These are phyloP conservation scores for Nectriaceae sp. DNA, from an alignment of 2,329 filamentous ascomycete genomes.

Conservation along the genomic window DNA sequence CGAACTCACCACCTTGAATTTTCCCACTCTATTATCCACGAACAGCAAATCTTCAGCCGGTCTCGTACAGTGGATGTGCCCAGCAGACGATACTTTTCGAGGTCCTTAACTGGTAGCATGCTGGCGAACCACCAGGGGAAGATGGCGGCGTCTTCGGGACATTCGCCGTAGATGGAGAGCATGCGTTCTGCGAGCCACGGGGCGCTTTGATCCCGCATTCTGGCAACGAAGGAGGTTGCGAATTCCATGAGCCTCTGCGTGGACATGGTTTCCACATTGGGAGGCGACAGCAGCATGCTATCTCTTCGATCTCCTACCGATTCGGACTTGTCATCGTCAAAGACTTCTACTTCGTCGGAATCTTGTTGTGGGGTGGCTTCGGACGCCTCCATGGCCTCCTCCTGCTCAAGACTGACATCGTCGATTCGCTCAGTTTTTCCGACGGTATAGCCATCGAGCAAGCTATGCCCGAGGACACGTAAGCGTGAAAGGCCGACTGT, in stretches of 20 bases:
- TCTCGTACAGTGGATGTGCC: constrained; percentile 75
- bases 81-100: constrained; percentile 78
- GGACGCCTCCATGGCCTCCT: constrained; percentile 72
- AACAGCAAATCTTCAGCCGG: constrained; percentile 78
- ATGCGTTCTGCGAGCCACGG: constrained; percentile 76
- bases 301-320: constrained; percentile 2
- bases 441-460: constrained; percentile 75
- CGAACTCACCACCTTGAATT: constrained; percentile 67
- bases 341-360: neutral
- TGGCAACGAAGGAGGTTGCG: constrained; percentile 66
- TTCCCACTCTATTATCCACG: constrained; percentile 76
- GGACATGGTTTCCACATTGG: constrained; percentile 50
- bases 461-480: constrained; percentile 63
- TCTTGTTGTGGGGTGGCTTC: constrained; percentile 44
- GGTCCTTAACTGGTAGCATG: constrained; percentile 74
- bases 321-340: constrained; percentile 4
- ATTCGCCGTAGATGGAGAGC: constrained; percentile 73
- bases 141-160: constrained; percentile 71
- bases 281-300: neutral
- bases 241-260: constrained; percentile 71
- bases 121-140: constrained; percentile 93
- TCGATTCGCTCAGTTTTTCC: constrained; percentile 77
- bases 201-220: constrained; percentile 68
- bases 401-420: constrained; percentile 79
- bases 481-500: constrained; percentile 78